Evolutionary conservation across 129 eudicot species (phyloP).

Genomic region (Artemisia tridentata): DNA sequence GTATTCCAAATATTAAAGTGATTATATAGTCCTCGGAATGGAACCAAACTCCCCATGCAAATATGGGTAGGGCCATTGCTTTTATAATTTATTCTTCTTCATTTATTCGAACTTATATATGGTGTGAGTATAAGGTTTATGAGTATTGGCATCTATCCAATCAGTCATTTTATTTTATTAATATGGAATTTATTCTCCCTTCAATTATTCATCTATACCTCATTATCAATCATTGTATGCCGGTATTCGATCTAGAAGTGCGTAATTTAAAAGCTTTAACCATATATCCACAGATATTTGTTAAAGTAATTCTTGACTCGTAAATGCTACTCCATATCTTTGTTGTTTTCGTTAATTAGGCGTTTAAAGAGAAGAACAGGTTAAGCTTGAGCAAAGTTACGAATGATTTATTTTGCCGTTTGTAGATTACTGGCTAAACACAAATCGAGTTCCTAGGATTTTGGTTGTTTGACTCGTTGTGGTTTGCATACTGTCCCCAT

Average conservation of each 20-base stretch:
- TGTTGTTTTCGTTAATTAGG: no score
- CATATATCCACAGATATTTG: neutral
- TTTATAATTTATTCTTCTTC: conserved; percentile 21
- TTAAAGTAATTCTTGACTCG: neutral
- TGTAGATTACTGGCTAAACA: no score
- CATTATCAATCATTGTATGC: conserved; percentile 32
- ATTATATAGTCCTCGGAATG: neutral
- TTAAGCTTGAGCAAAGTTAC: no score
- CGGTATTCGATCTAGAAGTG: conserved; percentile 24
- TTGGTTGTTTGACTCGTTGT: no score
- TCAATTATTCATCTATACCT: conserved; percentile 26
- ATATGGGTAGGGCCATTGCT: conserved; percentile 30
- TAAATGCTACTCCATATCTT: no score
- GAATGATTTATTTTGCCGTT: no score
- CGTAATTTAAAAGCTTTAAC: conserved; percentile 28
- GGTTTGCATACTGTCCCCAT: no score
- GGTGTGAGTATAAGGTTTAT: conserved; percentile 24
- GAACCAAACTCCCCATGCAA: conserved; percentile 15
- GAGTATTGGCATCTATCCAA: conserved; percentile 29
- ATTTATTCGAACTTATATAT: conserved; percentile 28
- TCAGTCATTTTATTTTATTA: conserved; percentile 28
- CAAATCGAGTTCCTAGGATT: no score
- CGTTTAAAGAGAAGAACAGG: no score
- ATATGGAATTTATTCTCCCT: conserved; percentile 28
- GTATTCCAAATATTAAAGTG: neutral